Percentiles rank a stretch among this genome's conserved stretches.
Evolutionary conservation across 768 basidiomycete genomes (phyloP).

Genomic region (Naganishia vaughanmartiniae): DNA sequence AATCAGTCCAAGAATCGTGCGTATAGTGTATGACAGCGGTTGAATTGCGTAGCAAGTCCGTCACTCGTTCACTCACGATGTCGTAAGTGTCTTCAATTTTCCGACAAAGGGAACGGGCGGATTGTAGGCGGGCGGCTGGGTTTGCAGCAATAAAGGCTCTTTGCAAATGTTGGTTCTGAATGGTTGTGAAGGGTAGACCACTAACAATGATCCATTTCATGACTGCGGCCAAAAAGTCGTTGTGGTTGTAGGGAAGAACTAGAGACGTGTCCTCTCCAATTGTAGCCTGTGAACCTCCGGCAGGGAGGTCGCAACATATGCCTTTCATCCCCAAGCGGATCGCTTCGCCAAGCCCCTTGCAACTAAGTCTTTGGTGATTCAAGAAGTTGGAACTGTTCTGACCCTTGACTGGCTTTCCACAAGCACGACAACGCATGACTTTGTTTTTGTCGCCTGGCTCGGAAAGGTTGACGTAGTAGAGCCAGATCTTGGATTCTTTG

Average conservation of each 20-base stretch:
- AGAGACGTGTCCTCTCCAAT: no score
- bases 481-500: background rate
- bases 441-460: background rate
- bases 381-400: background rate
- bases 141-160: background rate
- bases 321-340: no score
- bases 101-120: background rate
- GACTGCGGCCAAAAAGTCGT: background rate
- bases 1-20: constrained; percentile 8
- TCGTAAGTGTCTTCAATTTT: constrained; percentile 6
- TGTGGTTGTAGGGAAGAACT: background rate
- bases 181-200: constrained; percentile 12
- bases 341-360: background rate
- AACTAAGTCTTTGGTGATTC: background rate
- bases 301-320: no score
- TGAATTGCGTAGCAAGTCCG: background rate
- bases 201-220: constrained; percentile 11
- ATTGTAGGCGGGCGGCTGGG: background rate
- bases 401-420: background rate
- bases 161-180: background rate
- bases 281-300: no score
- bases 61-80: background rate
- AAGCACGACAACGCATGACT: background rate
- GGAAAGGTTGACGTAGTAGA: background rate
- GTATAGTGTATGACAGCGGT: background rate